Percentiles rank a stretch among this genome's conserved stretches.
Evolutionary conservation across 345 rosid genomes (phyloP).

Genomic region (Psidium friedrichsthalianum): DNA sequence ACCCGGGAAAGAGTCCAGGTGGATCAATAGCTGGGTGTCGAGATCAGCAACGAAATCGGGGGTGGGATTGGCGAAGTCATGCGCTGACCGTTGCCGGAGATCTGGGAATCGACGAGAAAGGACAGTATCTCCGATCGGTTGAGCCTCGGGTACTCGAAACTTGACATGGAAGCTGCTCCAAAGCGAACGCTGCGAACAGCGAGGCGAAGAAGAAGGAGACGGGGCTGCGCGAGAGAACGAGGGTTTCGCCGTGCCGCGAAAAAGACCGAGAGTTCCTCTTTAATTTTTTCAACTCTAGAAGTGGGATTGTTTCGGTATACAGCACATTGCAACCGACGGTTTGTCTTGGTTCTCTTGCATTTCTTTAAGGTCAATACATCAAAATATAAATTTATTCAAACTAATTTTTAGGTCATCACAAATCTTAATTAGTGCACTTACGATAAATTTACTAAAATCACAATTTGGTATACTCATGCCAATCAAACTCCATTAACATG

Average conservation of each 20-base stretch:
- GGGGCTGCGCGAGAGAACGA: background rate
- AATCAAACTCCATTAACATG: no score
- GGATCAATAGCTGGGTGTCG: constrained; percentile 55
- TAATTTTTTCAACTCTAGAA: no score
- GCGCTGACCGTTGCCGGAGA: constrained; percentile 39
- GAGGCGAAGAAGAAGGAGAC: background rate
- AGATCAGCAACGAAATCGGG: constrained; percentile 45
- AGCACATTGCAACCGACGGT: no score
- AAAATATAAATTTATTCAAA: no score
- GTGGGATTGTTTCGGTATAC: no score
- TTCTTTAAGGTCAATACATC: no score
- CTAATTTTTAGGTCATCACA: no score
- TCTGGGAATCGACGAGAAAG: constrained; percentile 44
- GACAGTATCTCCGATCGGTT: constrained; percentile 46
- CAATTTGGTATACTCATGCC: background rate
- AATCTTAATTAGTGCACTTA: no score
- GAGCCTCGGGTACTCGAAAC: constrained; percentile 51
- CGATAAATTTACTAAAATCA: no score
- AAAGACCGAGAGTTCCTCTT: accelerated
- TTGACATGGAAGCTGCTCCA: constrained; percentile 38
- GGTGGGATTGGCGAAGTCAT: constrained; percentile 48
- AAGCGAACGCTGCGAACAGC: background rate
- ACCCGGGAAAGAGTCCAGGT: no score
- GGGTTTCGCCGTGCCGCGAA: background rate
- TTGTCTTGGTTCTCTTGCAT: no score